Base-by-base conservation (phyloP, 2,329 filamentous ascomycete genomes). In the Diplocarpon rosae region DNA sequence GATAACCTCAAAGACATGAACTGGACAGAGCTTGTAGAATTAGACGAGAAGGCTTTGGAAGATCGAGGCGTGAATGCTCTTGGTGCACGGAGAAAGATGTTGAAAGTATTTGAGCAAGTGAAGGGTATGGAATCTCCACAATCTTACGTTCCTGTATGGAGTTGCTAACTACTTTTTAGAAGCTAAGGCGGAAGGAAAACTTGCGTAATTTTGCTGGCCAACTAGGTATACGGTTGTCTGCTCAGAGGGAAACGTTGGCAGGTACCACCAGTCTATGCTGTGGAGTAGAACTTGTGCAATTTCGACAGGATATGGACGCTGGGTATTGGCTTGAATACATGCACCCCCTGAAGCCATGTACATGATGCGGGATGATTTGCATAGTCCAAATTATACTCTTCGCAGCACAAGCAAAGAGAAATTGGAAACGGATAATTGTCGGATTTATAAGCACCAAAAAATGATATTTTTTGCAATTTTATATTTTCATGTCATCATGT, bases 91-190 rank as follows among this genome's bases (percentile, higher is more conserved):
- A 84, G 90, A 63, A 98, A 98, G 76, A 93, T 98, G 86, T 70
- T 98, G 49, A 98, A 98, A 78, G 92, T 96, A 45, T 96, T 96
- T 66, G 92, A 96, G 59, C 89, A 95, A 70, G 90, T 96, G 59
- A 87, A 80, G 66, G 84, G 78, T 80, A 67, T 52, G 67, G 31
- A 6, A 12, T n/a, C 10, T 32, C 30, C 14, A 24, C 7, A 24
- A 24, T 24, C 20, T 24, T 4, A 24, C 7, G 20, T 24, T 37
- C 16, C 20, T 1, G 3, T 30, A 14, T 30, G 14, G 48, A 39
- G 17, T 41, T 36, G 39, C 63, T 68, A 57, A 69, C 48, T 39
- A 12, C 13, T 1, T 20, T 40, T 46, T 56, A 80, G 83, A 86
- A 61, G 83, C 83, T 54, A 85, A 81, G 60, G 72, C 76, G 28